Evolutionary conservation across 805 yeast genomes (phyloP), one percentile per base, ranked within the genome.

Genomic region (Candida koratica): DNA sequence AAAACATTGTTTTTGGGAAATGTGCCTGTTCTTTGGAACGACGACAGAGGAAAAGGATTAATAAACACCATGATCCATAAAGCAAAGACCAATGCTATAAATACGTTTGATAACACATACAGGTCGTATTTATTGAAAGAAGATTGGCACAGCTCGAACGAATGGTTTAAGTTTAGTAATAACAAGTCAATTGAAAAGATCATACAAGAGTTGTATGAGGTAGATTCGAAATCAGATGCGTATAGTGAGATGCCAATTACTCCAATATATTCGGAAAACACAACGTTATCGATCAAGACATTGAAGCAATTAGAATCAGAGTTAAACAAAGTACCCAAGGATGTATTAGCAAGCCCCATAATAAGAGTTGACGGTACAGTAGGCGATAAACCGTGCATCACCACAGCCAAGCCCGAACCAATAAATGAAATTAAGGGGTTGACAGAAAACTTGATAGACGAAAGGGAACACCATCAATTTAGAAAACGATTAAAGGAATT

Each of bases 21-120:
- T 0, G 52, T 79, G 2, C 90, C 89, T 0, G 55, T 58, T 16
- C 52, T 70, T 9, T 83, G 86, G 87, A 49, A 61, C 12, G 43
- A 56, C 13, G 70, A 71, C 29, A 58, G 57, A 11, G 53, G 45
- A 15, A 47, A 47, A n/a, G 49, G 53, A 6, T 16, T 59, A n/a
- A 17, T 59, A 18, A 43, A 42, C 20, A 34, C 47, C 3, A 41
- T 51, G 7, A 18, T 42, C 5, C 35, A 26, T 17, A 13, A 28
- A 17, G 49, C 47, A 6, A 48, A 46, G 33, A 25, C 36, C 13
- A 37, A 37, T 18, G 43, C 45, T n/a, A 39, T 41, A 32, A 31
- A 36, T 15, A 44, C 35, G 4, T 36, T 36, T 26, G 32, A 36
- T 25, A 25, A 22, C 38, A 22, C 34, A 48, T 17, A 24, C 3